Evolutionary conservation across 345 rosid species (phyloP), one percentile per base, ranked within the genome.

Genomic region (Clarkia xantiana): DNA sequence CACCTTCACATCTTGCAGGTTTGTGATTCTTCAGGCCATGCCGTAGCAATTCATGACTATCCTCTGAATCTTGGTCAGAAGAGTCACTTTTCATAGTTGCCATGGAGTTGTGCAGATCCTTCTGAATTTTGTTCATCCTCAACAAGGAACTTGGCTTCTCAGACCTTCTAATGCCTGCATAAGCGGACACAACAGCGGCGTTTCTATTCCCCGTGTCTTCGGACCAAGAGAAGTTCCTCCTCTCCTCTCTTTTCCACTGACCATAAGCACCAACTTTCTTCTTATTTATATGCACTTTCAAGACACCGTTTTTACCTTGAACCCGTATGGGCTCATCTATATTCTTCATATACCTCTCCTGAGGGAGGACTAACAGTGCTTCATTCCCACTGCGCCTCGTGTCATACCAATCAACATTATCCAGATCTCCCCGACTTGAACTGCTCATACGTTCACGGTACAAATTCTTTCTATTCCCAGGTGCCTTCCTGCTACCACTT

Each of bases 241-340:
- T 58, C 58, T 56, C 70, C 57, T 66, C 71, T 53, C 57, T 56
- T 55, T 77, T 77, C 67, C 57, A 54, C 44, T 18, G 52, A 67
- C 69, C 68, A 58, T 53, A 65, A 47, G 17, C 36, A 29, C 36
- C 36, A 29, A 29, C 4, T 67, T 68, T 82, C 58, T 69, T 84
- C 67, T 77, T 82, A 67, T 76, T 90, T 45, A 76, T 68, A 86
- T 82, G 80, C 61, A 86, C 86, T 79, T 90, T 90, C 50, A 90
- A 65, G 59, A 86, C 95, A 59, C 95, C 95, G 61, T 83, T 83
- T 75, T 83, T 90, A 16, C 95, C 95, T 75, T 86, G 95, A 57
- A 90, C 76, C 71, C 95, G 75, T 36, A 86, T 83, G 36, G 89
- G 80, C 59, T 73, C 75, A 53, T 70, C 76, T 20, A 74, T 72